Conservation (phyloP, 208 protist genomes). For the Leishmania tarentolae region DNA sequence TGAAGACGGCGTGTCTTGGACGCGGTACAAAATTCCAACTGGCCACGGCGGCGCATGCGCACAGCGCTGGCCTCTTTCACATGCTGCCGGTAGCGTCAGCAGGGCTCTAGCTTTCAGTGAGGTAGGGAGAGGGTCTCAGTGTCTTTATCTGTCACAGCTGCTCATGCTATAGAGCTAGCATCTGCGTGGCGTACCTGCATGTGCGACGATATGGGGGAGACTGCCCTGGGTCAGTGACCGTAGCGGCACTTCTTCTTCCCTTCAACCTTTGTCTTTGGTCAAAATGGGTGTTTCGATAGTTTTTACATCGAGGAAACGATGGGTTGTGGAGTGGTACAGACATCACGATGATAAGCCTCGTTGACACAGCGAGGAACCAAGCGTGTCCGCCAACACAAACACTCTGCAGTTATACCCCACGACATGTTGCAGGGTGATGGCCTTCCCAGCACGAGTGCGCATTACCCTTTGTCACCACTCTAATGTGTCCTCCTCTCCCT, state of each 20-base stretch:
- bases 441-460: too few relatives aligned
- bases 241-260: not conserved
- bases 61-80: not conserved
- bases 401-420: too few relatives aligned
- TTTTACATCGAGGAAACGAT: not conserved
- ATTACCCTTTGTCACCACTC: too few relatives aligned
- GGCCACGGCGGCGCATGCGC: too few relatives aligned
- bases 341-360: not conserved
- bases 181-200: not conserved
- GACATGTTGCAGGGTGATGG: too few relatives aligned
- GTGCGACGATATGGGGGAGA: not conserved
- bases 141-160: too few relatives aligned
- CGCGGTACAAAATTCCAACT: not conserved
- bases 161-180: not conserved
- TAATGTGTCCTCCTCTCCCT: too few relatives aligned
- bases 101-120: not conserved
- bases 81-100: too few relatives aligned
- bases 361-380: too few relatives aligned
- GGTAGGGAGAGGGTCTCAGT: not conserved
- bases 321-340: not conserved
- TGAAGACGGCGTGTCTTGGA: not conserved
- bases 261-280: not conserved
- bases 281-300: not conserved
- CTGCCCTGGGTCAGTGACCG: not conserved
- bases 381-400: too few relatives aligned